Conservation (phyloP, 495 filamentous ascomycete genomes). For the Amphirosellinia nigrospora region DNA sequence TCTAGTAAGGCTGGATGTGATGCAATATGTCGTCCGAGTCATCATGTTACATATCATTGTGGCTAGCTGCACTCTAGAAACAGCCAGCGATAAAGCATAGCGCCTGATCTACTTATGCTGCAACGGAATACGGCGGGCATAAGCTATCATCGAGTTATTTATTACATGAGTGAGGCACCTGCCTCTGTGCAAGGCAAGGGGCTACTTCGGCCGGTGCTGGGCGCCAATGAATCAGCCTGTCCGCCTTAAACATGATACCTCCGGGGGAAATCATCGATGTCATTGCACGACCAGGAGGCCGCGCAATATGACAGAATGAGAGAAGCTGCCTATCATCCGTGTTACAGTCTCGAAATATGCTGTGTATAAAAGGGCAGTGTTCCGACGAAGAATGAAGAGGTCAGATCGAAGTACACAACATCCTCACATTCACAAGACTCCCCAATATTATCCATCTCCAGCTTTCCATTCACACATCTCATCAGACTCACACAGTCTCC, state of each 20-base stretch:
- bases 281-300: conserved; percentile 25
- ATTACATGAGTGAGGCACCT: conserved; percentile 6
- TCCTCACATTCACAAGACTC: neutral
- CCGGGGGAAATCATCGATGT: neutral
- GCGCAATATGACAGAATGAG: conserved; percentile 10
- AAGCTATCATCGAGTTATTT: neutral
- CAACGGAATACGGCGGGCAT: conserved; percentile 3
- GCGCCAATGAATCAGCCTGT: neutral
- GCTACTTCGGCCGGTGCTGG: conserved; percentile 14
- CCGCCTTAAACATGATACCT: neutral
- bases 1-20: neutral
- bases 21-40: neutral
- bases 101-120: neutral
- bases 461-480: neutral
- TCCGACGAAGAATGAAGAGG: neutral
- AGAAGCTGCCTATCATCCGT: neutral
- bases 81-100: conserved; percentile 1
- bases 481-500: neutral
- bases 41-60: conserved; percentile 3
- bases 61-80: neutral
- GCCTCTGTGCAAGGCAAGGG: conserved; percentile 1
- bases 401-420: neutral
- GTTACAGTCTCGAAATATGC: neutral
- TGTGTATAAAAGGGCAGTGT: conserved; percentile 11
- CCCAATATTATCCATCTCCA: neutral